Percentiles rank a stretch among this genome's conserved stretches.
These are phyloP conservation scores for Peronosclerospora sorghi DNA, from an alignment of 352 stramenopile species.

Conservation along the genomic window DNA sequence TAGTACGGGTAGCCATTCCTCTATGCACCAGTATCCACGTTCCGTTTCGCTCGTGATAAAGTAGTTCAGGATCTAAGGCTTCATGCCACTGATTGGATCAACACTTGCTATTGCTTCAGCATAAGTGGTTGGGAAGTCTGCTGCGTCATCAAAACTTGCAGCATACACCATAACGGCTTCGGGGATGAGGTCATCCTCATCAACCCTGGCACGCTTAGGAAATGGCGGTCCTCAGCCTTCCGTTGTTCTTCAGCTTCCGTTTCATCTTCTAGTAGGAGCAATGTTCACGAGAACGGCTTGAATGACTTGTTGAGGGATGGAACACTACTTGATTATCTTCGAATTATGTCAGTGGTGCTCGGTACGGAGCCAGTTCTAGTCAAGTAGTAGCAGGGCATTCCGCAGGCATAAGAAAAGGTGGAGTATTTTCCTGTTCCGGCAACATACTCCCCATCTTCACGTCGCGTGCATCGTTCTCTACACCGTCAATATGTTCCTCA, in stretches of 20 bases:
- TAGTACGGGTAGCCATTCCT: background rate
- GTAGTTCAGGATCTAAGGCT: background rate
- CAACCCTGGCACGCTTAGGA: slow-evolving; percentile 7
- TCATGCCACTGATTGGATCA: background rate
- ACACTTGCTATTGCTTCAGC: background rate
- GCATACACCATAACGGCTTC: slow-evolving; percentile 3
- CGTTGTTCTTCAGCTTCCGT: slow-evolving; percentile 3
- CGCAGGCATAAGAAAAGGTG: background rate
- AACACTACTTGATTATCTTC: slow-evolving; percentile 4
- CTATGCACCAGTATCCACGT: background rate
- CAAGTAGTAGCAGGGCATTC: background rate
- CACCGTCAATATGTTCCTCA: slow-evolving; percentile 1
- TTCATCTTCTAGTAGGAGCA: slow-evolving; percentile 2
- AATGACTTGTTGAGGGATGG: background rate
- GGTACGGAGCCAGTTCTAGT: background rate
- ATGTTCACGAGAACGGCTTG: background rate
- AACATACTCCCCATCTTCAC: background rate
- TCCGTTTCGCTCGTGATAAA: background rate
- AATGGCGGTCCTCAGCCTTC: slow-evolving; percentile 6
- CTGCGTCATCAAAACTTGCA: slow-evolving; percentile 1
- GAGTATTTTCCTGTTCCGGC: background rate
- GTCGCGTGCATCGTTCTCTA: slow-evolving; percentile 1
- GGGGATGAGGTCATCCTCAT: slow-evolving; percentile 5
- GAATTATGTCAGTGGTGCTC: background rate
- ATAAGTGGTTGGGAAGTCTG: background rate